These are phyloP conservation scores for Volvox africanus DNA, from an alignment of 139 green algal genomes.

Conservation along the genomic window DNA sequence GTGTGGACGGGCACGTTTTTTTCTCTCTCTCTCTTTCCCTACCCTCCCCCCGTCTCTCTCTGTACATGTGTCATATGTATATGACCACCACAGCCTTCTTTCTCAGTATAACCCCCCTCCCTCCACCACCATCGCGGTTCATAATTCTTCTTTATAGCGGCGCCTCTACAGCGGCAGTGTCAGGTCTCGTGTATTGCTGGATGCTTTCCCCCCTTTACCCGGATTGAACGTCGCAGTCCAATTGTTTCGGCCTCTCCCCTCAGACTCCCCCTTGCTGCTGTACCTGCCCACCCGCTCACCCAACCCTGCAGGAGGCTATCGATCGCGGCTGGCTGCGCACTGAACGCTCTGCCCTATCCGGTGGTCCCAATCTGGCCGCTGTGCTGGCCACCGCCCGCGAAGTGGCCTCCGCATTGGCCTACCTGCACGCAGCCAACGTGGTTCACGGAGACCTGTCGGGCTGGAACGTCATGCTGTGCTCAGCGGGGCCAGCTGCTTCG, in stretches of 20 bases:
- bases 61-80: neutral
- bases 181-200: too few species aligned
- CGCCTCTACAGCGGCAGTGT: too few species aligned
- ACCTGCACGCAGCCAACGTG: slow-evolving; percentile 66
- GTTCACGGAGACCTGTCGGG: slow-evolving; percentile 72
- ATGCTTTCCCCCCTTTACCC: too few species aligned
- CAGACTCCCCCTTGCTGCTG: neutral
- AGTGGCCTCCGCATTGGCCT: slow-evolving; percentile 64
- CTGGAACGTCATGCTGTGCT: slow-evolving; percentile 77
- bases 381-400: slow-evolving; percentile 64
- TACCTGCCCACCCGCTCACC: neutral
- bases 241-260: too few species aligned
- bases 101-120: too few species aligned
- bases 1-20: neutral
- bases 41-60: neutral
- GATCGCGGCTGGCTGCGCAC: slow-evolving; percentile 62
- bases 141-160: too few species aligned
- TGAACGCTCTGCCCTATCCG: slow-evolving; percentile 23
- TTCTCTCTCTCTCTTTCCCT: neutral
- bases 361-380: slow-evolving; percentile 50
- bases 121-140: too few species aligned
- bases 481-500: slow-evolving; percentile 23
- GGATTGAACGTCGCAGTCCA: too few species aligned
- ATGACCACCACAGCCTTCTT: too few species aligned
- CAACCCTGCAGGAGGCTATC: slow-evolving; percentile 50